Conservation (phyloP, 495 filamentous ascomycete species). For the Cercophora sp. region DNA sequence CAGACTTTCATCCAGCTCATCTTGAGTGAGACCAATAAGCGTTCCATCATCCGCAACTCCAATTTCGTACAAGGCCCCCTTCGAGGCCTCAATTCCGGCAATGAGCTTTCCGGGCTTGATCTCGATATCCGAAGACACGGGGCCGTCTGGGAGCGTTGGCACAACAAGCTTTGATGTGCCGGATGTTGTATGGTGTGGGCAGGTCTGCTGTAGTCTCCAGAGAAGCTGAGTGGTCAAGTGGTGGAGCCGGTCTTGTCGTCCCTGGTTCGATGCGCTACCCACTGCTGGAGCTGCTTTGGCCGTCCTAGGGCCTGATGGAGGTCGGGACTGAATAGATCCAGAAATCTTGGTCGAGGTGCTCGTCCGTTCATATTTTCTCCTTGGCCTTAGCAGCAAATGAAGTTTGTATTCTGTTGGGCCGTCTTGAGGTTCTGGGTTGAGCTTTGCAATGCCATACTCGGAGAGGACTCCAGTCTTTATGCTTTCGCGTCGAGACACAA, state of each 20-base stretch:
- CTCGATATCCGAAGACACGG: conserved; percentile 47
- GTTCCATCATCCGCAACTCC: conserved; percentile 93
- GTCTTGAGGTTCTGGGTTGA: conserved; percentile 89
- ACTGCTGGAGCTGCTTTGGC: conserved; percentile 26
- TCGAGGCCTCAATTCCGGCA: conserved; percentile 85
- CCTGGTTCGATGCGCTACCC: conserved; percentile 45
- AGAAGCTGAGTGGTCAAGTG: conserved; percentile 91
- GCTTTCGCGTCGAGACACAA: conserved; percentile 25
- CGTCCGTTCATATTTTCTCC: conserved; percentile 64
- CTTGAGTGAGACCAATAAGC: conserved; percentile 81
- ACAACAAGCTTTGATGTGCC: conserved; percentile 61
- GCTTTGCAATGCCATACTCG: conserved; percentile 67
- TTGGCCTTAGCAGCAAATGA: conserved; percentile 78
- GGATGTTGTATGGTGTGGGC: conserved; percentile 79
- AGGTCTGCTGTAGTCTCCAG: conserved; percentile 94
- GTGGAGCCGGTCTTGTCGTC: conserved; percentile 77
- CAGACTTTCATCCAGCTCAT: conserved; percentile 89
- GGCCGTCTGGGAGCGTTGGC: conserved; percentile 65
- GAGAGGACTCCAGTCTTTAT: conserved; percentile 53
- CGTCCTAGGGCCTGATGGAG: conserved; percentile 58
- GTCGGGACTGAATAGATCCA: conserved; percentile 56
- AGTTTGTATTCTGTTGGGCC: conserved; percentile 96
- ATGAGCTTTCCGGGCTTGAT: conserved; percentile 60
- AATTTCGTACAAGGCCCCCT: conserved; percentile 93
- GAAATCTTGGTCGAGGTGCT: conserved; percentile 40